These are phyloP conservation scores for Lecanicillium sp. DNA, from an alignment of 2,329 filamentous ascomycete species.

Conservation along the genomic window DNA sequence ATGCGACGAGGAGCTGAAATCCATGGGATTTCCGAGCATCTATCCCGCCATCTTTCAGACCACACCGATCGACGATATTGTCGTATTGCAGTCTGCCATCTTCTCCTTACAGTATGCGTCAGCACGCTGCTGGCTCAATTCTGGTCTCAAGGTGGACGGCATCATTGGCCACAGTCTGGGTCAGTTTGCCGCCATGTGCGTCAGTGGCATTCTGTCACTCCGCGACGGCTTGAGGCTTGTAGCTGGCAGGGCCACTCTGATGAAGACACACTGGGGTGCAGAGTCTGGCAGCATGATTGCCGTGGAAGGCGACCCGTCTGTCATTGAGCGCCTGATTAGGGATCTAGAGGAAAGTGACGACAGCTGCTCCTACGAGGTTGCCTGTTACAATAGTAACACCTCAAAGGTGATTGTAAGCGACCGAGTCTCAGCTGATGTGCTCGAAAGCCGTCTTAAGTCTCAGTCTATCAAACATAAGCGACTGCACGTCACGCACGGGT, in stretches of 20 bases:
- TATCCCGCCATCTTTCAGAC: conserved; percentile 27
- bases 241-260: conserved; percentile 23
- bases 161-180: conserved; percentile 37
- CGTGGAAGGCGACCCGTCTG: conserved; percentile 25
- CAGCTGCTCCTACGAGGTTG: conserved; percentile 29
- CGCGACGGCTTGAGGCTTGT: conserved; percentile 27
- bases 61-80: conserved; percentile 19
- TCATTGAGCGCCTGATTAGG: not conserved
- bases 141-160: conserved; percentile 19
- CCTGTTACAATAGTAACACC: conserved; percentile 22
- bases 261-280: conserved; percentile 27
- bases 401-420: no score
- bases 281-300: conserved; percentile 36
- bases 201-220: conserved; percentile 27
- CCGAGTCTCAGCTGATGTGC: not conserved
- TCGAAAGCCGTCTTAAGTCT: no score
- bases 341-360: conserved; percentile 30
- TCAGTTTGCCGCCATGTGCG: conserved; percentile 33
- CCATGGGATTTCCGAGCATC: conserved; percentile 22
- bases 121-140: conserved; percentile 31
- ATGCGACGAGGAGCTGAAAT: conserved; percentile 2
- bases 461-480: conserved; percentile 26
- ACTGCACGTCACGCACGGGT: conserved; percentile 41
- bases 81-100: conserved; percentile 32
- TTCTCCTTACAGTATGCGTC: conserved; percentile 35